Base-by-base conservation (phyloP, 805 yeast genomes). In the Candida lessepsii region DNA sequence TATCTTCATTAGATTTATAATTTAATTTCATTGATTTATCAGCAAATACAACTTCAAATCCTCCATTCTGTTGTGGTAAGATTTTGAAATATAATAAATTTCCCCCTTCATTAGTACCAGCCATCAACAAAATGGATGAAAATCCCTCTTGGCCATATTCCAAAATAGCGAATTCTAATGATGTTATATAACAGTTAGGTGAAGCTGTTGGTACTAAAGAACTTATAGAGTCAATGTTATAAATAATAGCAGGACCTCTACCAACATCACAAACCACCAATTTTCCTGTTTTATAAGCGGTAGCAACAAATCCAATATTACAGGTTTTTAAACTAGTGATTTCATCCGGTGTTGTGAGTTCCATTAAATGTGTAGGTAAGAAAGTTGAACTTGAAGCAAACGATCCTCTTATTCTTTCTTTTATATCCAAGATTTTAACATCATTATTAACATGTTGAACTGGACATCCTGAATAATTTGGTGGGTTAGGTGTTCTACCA, bases 251-350 rank as follows among this genome's bases (percentile, higher is more conserved):
- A 0, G 90, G 90, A 2, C 86, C 86, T 43, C 96, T 71, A 40
- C 86, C 70, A 16, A 66, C 55, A 61, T 91, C 97, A 43, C 90
- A 65, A 0, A 91, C 80, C 2, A 83, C 61, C 13, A 91, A 46
- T 25, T 78, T 71, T n/a, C 98, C 97, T 10, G 81, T 73, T 33
- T 73, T 74, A 57, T 84, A 88, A 1, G 86, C 95, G 29, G 86
- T 67, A 0, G 85, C 93, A 7, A 84, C 86, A 64, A 93, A 90
- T 0, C 96, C 96, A 35, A 88, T 70, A 47, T 83, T 75, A 45
- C 90, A 81, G 58, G 85, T 76, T 40, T 75, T 71, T 35, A 90
- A 45, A 1, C 86, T 75, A 0, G 90, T 68, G 8, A 86, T 81
- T 23, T 47, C 44, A 19, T 65, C 68, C 3, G 39, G 56, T 0